Percentiles rank a stretch among this genome's conserved stretches.
phyloP scores from a whole-genome alignment of 768 basidiomycete species.

The Filobasidium wieringae region DNA sequence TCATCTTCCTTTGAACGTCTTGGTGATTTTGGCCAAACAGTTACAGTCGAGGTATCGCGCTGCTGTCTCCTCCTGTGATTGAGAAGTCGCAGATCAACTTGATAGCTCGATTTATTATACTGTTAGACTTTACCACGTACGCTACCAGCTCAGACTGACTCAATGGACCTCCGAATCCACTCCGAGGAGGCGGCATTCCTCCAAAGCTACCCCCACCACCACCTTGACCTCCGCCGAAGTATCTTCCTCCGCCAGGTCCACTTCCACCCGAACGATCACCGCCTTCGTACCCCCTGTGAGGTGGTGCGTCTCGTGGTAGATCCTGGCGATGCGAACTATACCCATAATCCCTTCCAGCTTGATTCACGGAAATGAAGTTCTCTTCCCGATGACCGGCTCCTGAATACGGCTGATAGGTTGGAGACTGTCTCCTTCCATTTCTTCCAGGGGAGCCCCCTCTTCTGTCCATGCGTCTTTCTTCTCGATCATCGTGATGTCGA shows the following conservation, averaged over 20 bases:
- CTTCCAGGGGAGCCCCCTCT: too few species aligned
- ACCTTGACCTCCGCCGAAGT: background rate
- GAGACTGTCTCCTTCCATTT: conserved; percentile 20
- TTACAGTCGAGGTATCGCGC: conserved; percentile 29
- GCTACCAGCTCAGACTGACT: conserved; percentile 20
- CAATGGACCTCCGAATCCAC: conserved; percentile 8
- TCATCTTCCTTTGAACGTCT: conserved; percentile 31
- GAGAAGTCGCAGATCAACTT: background rate
- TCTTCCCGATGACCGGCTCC: background rate
- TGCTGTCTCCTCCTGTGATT: conserved; percentile 29
- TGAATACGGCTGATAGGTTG: conserved; percentile 9
- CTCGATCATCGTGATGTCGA: too few species aligned
- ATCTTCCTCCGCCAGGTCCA: background rate
- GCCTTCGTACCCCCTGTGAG: conserved; percentile 1
- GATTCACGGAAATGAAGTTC: too few species aligned
- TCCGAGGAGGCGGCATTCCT: background rate
- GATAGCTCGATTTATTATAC: background rate
- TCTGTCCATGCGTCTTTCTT: too few species aligned
- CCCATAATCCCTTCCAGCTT: background rate
- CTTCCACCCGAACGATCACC: conserved; percentile 3
- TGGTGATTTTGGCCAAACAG: conserved; percentile 35
- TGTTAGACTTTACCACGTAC: conserved; percentile 13
- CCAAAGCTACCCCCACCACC: conserved; percentile 4
- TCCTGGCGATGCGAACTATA: background rate
- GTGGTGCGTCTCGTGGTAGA: background rate